Percentiles rank a stretch among this genome's conserved stretches.
Conservation (phyloP, 495 filamentous ascomycete genomes). For the Cladorrhinum samala region DNA sequence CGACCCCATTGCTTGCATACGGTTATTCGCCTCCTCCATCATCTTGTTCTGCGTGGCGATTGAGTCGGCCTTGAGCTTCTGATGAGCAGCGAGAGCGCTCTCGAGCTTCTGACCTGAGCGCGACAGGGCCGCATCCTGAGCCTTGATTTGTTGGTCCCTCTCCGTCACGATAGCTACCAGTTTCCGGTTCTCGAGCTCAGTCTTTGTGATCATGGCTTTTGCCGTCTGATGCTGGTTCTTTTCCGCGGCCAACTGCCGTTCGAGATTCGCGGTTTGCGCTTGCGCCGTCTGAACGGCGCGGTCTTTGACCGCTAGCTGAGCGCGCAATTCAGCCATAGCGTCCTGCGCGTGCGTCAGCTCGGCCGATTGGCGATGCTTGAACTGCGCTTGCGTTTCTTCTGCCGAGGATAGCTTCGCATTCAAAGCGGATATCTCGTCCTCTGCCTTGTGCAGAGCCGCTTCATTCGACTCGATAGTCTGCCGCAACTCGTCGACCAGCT, state of each 20-base stretch:
- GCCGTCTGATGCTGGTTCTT: slow-evolving; percentile 60
- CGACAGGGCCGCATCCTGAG: no score
- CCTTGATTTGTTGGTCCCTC: no score
- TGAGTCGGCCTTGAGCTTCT: no score
- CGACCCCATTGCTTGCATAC: neutral
- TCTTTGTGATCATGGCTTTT: no score
- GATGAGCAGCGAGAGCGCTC: no score
- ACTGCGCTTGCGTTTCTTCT: slow-evolving; percentile 65
- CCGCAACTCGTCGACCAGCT: slow-evolving; percentile 77
- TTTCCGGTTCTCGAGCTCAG: no score
- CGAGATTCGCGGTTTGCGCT: slow-evolving; percentile 52
- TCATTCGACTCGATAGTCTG: slow-evolving; percentile 69
- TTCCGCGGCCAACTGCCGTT: slow-evolving; percentile 61
- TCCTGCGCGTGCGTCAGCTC: slow-evolving; percentile 61
- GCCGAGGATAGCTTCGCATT: slow-evolving; percentile 69
- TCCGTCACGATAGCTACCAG: neutral
- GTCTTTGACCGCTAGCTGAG: slow-evolving; percentile 60
- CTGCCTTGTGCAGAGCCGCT: slow-evolving; percentile 59
- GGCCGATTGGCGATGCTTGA: slow-evolving; percentile 58
- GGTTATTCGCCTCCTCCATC: no score
- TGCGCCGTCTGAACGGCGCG: slow-evolving; percentile 60
- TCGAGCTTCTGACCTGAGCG: no score
- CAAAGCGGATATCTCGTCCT: slow-evolving; percentile 59
- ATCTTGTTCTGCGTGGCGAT: no score
- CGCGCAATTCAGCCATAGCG: slow-evolving; percentile 61